Evolutionary conservation across 108 stramenopile species (phyloP).

Genomic region (Nitzschia sp.): DNA sequence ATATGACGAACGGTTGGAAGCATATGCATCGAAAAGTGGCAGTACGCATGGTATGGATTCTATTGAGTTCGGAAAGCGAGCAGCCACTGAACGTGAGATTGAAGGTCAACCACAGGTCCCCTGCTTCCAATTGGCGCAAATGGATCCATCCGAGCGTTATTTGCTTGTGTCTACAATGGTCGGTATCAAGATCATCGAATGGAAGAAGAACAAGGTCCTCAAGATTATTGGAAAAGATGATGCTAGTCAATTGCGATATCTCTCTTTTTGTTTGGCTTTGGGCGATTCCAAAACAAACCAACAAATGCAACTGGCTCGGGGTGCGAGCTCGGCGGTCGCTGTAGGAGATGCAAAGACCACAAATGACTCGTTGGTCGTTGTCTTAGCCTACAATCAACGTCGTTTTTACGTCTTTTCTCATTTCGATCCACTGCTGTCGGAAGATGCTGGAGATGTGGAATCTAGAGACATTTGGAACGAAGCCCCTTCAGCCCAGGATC

Average conservation of each 20-base stretch:
- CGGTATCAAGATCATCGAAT: slow-evolving; percentile 93
- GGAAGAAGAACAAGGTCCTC: slow-evolving; percentile 70
- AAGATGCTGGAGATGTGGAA: slow-evolving; percentile 36
- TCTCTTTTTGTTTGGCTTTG: slow-evolving; percentile 74
- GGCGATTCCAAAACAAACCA: slow-evolving; percentile 90
- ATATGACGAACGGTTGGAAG: slow-evolving; percentile 86
- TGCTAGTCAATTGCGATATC: slow-evolving; percentile 84
- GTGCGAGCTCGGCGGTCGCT: slow-evolving; percentile 45
- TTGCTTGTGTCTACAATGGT: slow-evolving; percentile 85
- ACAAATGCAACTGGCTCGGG: slow-evolving; percentile 85
- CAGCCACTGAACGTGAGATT: slow-evolving; percentile 88
- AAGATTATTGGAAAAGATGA: slow-evolving; percentile 84
- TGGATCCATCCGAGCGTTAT: slow-evolving; percentile 88
- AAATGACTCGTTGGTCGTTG: slow-evolving; percentile 71
- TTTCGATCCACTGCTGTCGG: slow-evolving; percentile 67
- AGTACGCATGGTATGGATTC: slow-evolving; percentile 69
- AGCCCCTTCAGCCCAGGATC: slow-evolving; percentile 85
- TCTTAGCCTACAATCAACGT: slow-evolving; percentile 82
- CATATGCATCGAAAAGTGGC: slow-evolving; percentile 55
- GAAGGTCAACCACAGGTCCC: slow-evolving; percentile 47
- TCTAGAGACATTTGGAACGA: slow-evolving; percentile 94
- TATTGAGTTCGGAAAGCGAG: slow-evolving; percentile 87
- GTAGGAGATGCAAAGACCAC: slow-evolving; percentile 36
- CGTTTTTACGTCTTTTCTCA: slow-evolving; percentile 93
- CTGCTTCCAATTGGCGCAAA: slow-evolving; percentile 37